Evolutionary conservation across 2,329 filamentous ascomycete genomes (phyloP).

Genomic region (Pestalotiopsis sp.): DNA sequence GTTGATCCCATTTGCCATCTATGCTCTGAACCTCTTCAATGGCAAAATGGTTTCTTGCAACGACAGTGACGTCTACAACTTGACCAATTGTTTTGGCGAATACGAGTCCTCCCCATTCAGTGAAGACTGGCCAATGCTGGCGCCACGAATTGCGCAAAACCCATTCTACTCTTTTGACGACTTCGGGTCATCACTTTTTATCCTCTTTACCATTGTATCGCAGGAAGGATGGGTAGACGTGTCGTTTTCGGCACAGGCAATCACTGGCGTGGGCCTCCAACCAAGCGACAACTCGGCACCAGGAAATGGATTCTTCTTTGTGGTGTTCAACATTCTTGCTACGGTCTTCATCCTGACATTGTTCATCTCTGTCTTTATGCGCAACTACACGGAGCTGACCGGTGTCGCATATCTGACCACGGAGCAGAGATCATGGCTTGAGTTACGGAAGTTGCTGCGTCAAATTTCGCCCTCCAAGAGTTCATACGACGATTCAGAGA

Average conservation of each 20-base stretch:
- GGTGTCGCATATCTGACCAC: conserved; percentile 94
- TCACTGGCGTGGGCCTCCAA: conserved; percentile 76
- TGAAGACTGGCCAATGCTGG: conserved; percentile 75
- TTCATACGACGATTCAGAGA: conserved; percentile 76
- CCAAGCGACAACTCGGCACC: conserved; percentile 70
- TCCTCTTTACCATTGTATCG: conserved; percentile 97
- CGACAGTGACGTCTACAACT: conserved; percentile 60
- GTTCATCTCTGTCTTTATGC: conserved; percentile 99
- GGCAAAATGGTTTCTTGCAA: conserved; percentile 83
- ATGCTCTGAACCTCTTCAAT: conserved; percentile 90
- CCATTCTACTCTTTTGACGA: conserved; percentile 91
- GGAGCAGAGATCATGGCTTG: conserved; percentile 95
- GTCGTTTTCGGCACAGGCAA: conserved; percentile 81
- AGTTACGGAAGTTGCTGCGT: conserved; percentile 85
- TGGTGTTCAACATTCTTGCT: conserved; percentile 93
- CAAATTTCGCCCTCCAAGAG: conserved; percentile 95
- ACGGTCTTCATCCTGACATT: conserved; percentile 96
- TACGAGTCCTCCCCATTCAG: conserved; percentile 76
- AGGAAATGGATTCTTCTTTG: conserved; percentile 91
- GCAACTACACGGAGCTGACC: conserved; percentile 98
- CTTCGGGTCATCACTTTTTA: conserved; percentile 91
- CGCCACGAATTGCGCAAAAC: conserved; percentile 80
- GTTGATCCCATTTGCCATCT: conserved; percentile 94
- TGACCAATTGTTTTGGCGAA: conserved; percentile 81
- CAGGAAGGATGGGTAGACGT: conserved; percentile 98